These are phyloP conservation scores for Verbascum thapsus DNA, from an alignment of 257 asterid genomes.

Conservation along the genomic window DNA sequence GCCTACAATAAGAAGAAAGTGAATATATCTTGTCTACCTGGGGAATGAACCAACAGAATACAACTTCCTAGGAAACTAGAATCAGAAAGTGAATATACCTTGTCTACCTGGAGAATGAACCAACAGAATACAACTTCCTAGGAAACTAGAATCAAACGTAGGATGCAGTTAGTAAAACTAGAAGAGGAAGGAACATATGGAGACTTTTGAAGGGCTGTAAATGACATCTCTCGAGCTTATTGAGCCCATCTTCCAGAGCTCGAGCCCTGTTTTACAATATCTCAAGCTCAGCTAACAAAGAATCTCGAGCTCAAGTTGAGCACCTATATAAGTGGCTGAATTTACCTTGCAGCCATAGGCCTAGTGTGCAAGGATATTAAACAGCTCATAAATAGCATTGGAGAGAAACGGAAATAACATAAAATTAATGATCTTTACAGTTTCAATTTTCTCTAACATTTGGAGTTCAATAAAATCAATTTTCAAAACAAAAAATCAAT, in stretches of 20 bases:
- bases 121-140: constrained; percentile 15
- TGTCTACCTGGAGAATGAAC: not conserved
- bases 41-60: too few species aligned
- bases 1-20: constrained; percentile 50
- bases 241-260: too few species aligned
- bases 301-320: too few species aligned
- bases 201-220: constrained; percentile 6
- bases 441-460: not conserved
- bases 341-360: too few species aligned
- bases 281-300: too few species aligned
- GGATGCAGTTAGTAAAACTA: constrained; percentile 13
- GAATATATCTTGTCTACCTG: too few species aligned
- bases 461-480: not conserved
- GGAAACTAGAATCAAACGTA: constrained; percentile 20
- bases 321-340: too few species aligned
- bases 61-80: too few species aligned
- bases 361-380: too few species aligned
- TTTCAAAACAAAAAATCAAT: not conserved
- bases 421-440: not conserved
- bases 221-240: not conserved
- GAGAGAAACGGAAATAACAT: not conserved
- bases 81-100: too few species aligned
- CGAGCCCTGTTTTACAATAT: too few species aligned
- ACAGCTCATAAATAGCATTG: not conserved
- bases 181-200: not conserved